phyloP scores from a whole-genome alignment of 139 green algal species.

The Haematococcus sp. region DNA sequence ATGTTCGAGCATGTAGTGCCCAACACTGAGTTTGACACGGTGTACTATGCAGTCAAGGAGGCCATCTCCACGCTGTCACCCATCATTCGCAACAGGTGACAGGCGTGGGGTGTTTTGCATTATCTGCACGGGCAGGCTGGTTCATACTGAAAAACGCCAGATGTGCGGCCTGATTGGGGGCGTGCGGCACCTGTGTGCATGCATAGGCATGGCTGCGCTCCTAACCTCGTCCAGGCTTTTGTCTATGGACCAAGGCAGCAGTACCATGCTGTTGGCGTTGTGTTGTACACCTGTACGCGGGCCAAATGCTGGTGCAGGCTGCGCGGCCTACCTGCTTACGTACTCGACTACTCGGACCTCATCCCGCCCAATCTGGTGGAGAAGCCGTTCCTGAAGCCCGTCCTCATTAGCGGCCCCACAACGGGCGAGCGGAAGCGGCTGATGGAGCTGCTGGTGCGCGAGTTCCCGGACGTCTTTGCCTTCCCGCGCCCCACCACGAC shows the following conservation, averaged over 20 bases:
- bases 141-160: no score
- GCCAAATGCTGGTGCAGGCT: no score
- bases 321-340: slow-evolving; percentile 66
- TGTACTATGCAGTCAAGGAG: slow-evolving; percentile 57
- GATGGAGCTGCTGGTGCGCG: slow-evolving; percentile 56
- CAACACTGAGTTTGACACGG: slow-evolving; percentile 28
- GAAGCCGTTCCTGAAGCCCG: slow-evolving; percentile 67
- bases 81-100: slow-evolving; percentile 64
- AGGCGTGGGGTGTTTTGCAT: neutral
- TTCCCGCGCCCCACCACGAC: slow-evolving; percentile 54
- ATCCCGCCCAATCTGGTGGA: slow-evolving; percentile 77
- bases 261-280: no score
- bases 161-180: no score
- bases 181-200: no score
- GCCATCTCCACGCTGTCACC: slow-evolving; percentile 62
- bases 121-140: no score
- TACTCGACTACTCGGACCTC: slow-evolving; percentile 82
- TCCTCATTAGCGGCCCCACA: slow-evolving; percentile 38
- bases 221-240: no score
- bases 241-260: no score
- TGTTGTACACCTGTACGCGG: no score
- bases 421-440: slow-evolving; percentile 26
- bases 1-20: slow-evolving; percentile 43
- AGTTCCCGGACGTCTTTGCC: slow-evolving; percentile 80
- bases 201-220: no score